Evolutionary conservation across 148 eudicot species (phyloP).

Genomic region (Fagopyrum esculentum): DNA sequence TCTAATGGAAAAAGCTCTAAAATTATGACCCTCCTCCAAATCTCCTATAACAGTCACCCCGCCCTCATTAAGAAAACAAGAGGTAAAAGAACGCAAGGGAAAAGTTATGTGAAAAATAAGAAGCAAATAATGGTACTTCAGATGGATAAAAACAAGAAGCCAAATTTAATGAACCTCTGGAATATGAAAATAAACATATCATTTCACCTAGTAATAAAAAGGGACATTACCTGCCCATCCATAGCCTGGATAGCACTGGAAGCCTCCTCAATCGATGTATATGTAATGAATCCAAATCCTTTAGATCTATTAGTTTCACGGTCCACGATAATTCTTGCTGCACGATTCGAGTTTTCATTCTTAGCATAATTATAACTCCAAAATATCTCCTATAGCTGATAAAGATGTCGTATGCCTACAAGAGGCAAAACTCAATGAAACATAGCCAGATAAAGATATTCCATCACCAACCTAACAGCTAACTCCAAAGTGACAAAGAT

Average conservation of each 20-base stretch:
- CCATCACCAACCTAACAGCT: not conserved
- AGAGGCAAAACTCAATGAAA: not conserved
- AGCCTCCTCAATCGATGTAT: conserved; percentile 54
- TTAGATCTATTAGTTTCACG: conserved; percentile 79
- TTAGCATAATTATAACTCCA: not conserved
- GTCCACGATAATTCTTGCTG: conserved; percentile 79
- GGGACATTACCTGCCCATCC: conserved; percentile 59
- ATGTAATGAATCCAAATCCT: conserved; percentile 94
- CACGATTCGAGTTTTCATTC: conserved; percentile 12
- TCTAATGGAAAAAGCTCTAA: too few relatives aligned
- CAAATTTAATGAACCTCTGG: too few relatives aligned
- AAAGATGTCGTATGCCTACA: not conserved
- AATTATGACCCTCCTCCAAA: too few relatives aligned
- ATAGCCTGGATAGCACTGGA: conserved; percentile 77
- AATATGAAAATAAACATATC: too few relatives aligned
- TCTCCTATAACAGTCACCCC: too few relatives aligned
- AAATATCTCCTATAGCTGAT: not conserved
- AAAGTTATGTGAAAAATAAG: too few relatives aligned
- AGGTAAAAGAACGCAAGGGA: too few relatives aligned
- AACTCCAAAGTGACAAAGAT: not conserved
- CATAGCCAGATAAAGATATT: not conserved
- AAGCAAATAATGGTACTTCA: too few relatives aligned
- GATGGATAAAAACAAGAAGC: too few relatives aligned
- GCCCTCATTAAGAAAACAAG: too few relatives aligned
- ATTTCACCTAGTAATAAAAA: too few relatives aligned